Evolutionary conservation across 345 rosid species (phyloP).

Genomic region (Salix udensis): DNA sequence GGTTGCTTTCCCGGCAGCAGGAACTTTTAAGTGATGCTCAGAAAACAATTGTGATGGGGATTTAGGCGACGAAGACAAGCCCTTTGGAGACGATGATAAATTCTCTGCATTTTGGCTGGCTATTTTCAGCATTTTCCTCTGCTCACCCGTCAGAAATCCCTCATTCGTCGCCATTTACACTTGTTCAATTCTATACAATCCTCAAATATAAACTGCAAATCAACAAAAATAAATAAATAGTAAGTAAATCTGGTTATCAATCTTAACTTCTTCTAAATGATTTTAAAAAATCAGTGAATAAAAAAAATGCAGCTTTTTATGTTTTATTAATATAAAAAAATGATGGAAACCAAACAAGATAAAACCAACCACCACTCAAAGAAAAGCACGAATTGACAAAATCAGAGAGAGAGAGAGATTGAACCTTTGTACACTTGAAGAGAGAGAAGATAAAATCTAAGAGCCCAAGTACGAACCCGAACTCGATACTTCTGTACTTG

Average conservation of each 20-base stretch:
- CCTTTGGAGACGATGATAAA: conserved; percentile 69
- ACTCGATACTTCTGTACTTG: conserved; percentile 61
- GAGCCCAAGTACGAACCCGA: conserved; percentile 18
- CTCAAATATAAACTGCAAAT: neutral
- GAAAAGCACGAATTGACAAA: neutral
- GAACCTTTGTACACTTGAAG: neutral
- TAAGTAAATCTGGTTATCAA: neutral
- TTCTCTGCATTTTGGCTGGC: conserved; percentile 57
- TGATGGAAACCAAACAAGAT: neutral
- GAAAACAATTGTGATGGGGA: conserved; percentile 41
- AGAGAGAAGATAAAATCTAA: conserved; percentile 12
- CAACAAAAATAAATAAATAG: neutral
- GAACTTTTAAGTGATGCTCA: conserved; percentile 67
- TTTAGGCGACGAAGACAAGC: conserved; percentile 46
- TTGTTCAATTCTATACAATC: conserved; percentile 8
- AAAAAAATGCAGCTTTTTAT: neutral
- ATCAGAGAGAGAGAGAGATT: neutral
- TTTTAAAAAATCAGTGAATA: neutral
- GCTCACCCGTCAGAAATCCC: conserved; percentile 74
- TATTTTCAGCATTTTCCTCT: conserved; percentile 72
- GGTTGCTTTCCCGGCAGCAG: conserved; percentile 56
- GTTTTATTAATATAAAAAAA: neutral
- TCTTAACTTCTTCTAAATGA: neutral
- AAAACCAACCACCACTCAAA: conserved; percentile 8
- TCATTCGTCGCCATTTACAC: conserved; percentile 70